Evolutionary conservation across 352 stramenopile genomes (phyloP).

Genomic region (Pythium diclinum): DNA sequence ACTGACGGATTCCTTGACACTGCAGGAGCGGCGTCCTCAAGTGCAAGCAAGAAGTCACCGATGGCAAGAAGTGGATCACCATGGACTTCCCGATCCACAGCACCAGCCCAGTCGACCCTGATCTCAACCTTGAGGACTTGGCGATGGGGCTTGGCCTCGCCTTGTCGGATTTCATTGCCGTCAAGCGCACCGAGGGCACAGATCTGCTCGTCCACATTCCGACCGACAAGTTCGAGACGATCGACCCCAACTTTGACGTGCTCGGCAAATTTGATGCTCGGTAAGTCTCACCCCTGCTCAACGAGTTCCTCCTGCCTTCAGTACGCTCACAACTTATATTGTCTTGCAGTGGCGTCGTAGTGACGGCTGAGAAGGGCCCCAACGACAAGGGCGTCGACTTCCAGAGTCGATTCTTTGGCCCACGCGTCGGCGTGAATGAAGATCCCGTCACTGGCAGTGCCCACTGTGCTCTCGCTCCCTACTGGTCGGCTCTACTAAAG

Average conservation of each 20-base stretch:
- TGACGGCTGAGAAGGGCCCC: slow-evolving; percentile 29
- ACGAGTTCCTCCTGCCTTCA: too few relatives aligned
- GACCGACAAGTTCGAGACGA: slow-evolving; percentile 13
- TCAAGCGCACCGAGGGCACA: slow-evolving; percentile 20
- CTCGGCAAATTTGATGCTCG: slow-evolving; percentile 24
- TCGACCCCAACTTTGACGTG: slow-evolving; percentile 30
- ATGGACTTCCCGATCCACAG: slow-evolving; percentile 59
- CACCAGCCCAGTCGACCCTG: slow-evolving; percentile 5
- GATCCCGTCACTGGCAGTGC: slow-evolving; percentile 93
- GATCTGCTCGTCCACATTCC: slow-evolving; percentile 35
- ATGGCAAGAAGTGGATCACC: slow-evolving; percentile 34
- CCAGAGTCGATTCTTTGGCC: slow-evolving; percentile 86
- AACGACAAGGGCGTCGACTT: slow-evolving; percentile 38
- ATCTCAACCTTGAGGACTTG: slow-evolving; percentile 18
- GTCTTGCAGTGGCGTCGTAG: slow-evolving; percentile 29
- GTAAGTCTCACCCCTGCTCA: slow-evolving; percentile 21
- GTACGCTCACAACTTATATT: too few relatives aligned
- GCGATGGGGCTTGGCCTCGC: slow-evolving; percentile 22
- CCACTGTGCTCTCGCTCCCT: slow-evolving; percentile 85
- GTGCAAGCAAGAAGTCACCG: slow-evolving; percentile 30
- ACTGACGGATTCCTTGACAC: too few relatives aligned
- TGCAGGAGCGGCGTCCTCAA: slow-evolving; percentile 46
- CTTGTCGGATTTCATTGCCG: slow-evolving; percentile 16
- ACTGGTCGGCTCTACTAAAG: slow-evolving; percentile 63
- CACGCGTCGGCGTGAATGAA: slow-evolving; percentile 86